A percentile compares a stretch with the other conserved stretches of the same genome.
phyloP scores from a whole-genome alignment of 768 basidiomycete species.

The Chiua virens region DNA sequence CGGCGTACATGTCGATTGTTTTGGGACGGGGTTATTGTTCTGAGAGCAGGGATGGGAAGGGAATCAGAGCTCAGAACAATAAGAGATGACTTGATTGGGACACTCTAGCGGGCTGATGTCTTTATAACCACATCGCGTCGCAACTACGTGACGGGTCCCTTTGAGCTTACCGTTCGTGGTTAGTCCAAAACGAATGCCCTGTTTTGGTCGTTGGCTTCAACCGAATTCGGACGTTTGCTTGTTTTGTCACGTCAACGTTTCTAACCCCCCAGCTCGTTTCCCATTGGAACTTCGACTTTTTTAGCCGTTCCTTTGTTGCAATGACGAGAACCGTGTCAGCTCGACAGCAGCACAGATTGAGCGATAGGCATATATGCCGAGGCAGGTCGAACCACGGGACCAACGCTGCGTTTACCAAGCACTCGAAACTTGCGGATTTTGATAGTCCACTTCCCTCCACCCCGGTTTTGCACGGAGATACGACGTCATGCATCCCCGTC shows the following conservation, averaged over 20 bases:
- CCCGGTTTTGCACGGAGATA: no score
- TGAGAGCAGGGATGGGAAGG: conserved; percentile 2
- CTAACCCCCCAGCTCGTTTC: neutral
- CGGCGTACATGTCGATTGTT: conserved; percentile 23
- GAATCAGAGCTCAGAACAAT: conserved; percentile 28
- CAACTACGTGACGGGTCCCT: conserved; percentile 5
- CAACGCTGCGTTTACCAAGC: neutral
- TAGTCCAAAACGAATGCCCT: conserved; percentile 16
- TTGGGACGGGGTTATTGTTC: conserved; percentile 31
- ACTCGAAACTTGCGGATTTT: no score
- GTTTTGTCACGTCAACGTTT: conserved; percentile 6
- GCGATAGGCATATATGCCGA: neutral
- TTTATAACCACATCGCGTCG: conserved; percentile 25
- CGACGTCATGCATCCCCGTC: no score
- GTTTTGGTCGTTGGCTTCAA: conserved; percentile 23
- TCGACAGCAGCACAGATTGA: no score
- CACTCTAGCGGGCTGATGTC: conserved; percentile 1
- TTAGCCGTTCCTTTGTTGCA: conserved; percentile 24
- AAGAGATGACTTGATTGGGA: conserved; percentile 25
- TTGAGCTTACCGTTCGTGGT: conserved; percentile 31
- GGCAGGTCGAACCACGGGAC: neutral
- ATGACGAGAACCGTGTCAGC: neutral
- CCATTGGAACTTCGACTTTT: conserved; percentile 3
- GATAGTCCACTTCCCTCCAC: no score
- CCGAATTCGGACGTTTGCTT: conserved; percentile 30